Percentiles rank a stretch among this genome's conserved stretches.
These are phyloP conservation scores for Adiantum capillusveneris DNA, from an alignment of 75 land plant species.

Conservation along the genomic window DNA sequence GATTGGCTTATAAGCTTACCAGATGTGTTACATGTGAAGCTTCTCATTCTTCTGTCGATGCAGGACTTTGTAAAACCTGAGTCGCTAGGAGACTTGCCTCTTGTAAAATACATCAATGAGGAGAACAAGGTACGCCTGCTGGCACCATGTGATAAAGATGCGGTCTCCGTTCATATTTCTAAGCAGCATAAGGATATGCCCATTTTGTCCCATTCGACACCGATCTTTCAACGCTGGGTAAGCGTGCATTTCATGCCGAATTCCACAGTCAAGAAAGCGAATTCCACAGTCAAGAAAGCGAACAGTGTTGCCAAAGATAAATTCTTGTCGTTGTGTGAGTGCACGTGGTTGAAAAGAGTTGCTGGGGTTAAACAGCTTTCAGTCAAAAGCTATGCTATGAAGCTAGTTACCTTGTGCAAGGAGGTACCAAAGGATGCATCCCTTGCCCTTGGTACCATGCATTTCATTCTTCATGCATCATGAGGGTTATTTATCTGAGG, in stretches of 20 bases:
- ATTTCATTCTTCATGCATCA: neutral
- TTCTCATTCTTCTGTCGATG: constrained; percentile 30
- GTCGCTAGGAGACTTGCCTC: constrained; percentile 19
- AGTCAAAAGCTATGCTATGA: neutral
- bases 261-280: neutral
- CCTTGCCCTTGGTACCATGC: neutral
- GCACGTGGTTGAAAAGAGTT: neutral
- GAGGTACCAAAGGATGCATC: neutral
- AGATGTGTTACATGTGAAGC: constrained; percentile 36
- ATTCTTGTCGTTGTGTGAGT: neutral
- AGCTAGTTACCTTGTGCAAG: neutral
- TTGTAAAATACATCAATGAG: constrained; percentile 31
- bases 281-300: no score
- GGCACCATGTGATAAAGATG: neutral
- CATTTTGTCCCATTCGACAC: neutral
- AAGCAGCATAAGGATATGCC: neutral
- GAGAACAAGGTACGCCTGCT: neutral
- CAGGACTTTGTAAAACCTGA: neutral
- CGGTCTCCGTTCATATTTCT: neutral
- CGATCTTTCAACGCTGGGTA: neutral
- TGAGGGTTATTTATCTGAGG: neutral
- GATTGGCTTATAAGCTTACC: constrained; percentile 28
- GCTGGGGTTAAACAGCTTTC: neutral
- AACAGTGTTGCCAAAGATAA: no score
- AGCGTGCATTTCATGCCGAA: constrained; percentile 1